Evolutionary conservation across 163 green algal genomes (phyloP).

Genomic region (Chlorella variabilis): DNA sequence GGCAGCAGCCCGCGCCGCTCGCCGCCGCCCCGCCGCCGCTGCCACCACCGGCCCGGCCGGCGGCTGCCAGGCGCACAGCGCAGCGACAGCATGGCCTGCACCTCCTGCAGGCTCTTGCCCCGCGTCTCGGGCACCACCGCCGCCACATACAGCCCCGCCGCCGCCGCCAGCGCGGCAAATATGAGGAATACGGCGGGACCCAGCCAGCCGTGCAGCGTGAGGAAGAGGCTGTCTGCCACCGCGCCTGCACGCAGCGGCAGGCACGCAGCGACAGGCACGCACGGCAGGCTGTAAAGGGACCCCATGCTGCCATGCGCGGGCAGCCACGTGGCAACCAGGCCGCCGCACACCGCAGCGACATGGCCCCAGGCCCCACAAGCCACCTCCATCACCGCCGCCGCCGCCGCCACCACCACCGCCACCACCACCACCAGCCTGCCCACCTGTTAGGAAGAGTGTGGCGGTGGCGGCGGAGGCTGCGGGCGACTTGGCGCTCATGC

Average conservation of each 20-base stretch:
- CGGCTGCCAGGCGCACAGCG: not conserved
- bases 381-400: no score
- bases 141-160: slow-evolving; percentile 4
- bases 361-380: no score
- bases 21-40: no score
- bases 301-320: not conserved
- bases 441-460: slow-evolving; percentile 74
- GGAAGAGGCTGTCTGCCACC: slow-evolving; percentile 69
- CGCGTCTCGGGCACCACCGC: slow-evolving; percentile 75
- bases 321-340: no score
- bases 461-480: slow-evolving; percentile 74
- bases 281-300: not conserved
- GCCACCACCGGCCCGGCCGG: not conserved
- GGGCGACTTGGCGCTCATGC: slow-evolving; percentile 80
- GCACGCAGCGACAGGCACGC: not conserved
- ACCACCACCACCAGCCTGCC: not conserved
- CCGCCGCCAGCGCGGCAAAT: slow-evolving; percentile 51
- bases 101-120: slow-evolving; percentile 65
- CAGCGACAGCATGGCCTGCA: slow-evolving; percentile 31
- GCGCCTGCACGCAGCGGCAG: slow-evolving; percentile 46
- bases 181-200: slow-evolving; percentile 58
- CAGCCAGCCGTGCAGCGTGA: slow-evolving; percentile 61
- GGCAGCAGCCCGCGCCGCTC: slow-evolving; percentile 7
- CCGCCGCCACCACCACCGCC: no score
- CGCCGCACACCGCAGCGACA: no score